Base-by-base conservation (phyloP, 768 basidiomycete species). In the Cantharellus cinnabarinus region DNA sequence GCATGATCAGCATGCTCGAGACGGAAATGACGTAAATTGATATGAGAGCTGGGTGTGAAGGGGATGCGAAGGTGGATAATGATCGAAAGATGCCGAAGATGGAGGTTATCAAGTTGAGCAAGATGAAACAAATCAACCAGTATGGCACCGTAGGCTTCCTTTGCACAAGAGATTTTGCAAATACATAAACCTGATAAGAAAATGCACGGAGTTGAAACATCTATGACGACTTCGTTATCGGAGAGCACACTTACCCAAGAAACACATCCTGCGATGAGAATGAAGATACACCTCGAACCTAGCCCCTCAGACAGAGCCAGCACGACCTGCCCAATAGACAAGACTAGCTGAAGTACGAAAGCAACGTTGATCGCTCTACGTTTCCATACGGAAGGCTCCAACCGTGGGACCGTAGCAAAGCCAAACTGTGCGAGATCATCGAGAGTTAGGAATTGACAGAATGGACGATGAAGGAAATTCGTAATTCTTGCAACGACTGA, bases 401-500 rank as follows among this genome's bases (percentile, higher is more conserved):
- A 50, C 14, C 56, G 57, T 29, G 42, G 10, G 5, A 57, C 50
- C 37, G 48, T 34, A 0, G 10, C 3, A 4, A 58, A 38, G 20
- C 64, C 50, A 50, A 57, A 64, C 54, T 64, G 63, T 3, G 48
- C 50, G 42, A 64, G 53, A 34, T 64, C 63, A 41, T 62, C 50
- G 5, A 61, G 50, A 34, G 58, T 34, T n/a, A 64, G 44, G 56
- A 62, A 64, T 41, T 64, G 54, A 15, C 55, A n/a, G 40, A 63
- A 63, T 61, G 52, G 52, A 10, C 52, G 7, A 54, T 37, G 10
- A 41, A 57, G 41, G 10, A 42, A n/a, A 14, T 39, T 14, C 7
- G n/a, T 14, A 50, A 44, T 57, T 14, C 40, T 57, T 20, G 14
- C 10, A 50, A 57, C 35, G 39, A 41, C 14, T 10, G 10, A 57